A percentile compares a stretch with the other conserved stretches of the same genome.
Evolutionary conservation across 2,329 filamentous ascomycete species (phyloP).

Genomic region (Neopestalotiopsis clavispora): DNA sequence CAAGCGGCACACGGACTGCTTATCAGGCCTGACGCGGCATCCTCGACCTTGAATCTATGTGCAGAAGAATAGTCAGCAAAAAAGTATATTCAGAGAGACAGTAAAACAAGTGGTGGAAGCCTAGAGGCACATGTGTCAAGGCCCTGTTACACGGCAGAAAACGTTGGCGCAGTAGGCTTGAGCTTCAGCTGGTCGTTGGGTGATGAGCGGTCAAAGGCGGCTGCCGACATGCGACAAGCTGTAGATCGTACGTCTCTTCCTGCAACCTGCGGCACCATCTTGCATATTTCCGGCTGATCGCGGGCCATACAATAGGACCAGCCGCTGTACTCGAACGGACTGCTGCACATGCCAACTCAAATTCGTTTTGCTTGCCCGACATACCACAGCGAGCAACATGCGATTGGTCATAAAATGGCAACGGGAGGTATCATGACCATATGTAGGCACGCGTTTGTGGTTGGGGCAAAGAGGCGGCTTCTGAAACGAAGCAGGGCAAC

Average conservation of each 20-base stretch:
- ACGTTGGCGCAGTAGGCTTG: not conserved
- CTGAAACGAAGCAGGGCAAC: not conserved
- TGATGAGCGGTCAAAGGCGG: slow-evolving; percentile 20
- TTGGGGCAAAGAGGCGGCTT: slow-evolving; percentile 1
- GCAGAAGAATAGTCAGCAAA: slow-evolving; percentile 28
- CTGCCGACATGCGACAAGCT: not conserved
- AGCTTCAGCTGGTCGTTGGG: slow-evolving; percentile 14
- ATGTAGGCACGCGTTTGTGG: slow-evolving; percentile 21
- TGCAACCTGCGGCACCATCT: slow-evolving; percentile 10
- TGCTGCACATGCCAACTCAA: slow-evolving; percentile 31
- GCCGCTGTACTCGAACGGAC: slow-evolving; percentile 29
- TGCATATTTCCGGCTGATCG: slow-evolving; percentile 4
- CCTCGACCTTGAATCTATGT: slow-evolving; percentile 59
- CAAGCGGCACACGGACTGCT: slow-evolving; percentile 52
- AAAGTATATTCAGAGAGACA: not conserved
- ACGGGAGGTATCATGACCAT: slow-evolving; percentile 21
- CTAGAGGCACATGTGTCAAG: not conserved
- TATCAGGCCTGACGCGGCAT: slow-evolving; percentile 43
- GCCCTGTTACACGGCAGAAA: slow-evolving; percentile 5
- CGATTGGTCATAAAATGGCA: slow-evolving; percentile 22
- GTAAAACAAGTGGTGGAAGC: not conserved
- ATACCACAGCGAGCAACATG: slow-evolving; percentile 22
- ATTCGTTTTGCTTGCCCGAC: slow-evolving; percentile 23
- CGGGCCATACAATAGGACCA: slow-evolving; percentile 16
- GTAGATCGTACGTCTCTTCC: slow-evolving; percentile 5